These are phyloP conservation scores for Lasiodiplodia sp. DNA, from an alignment of 2,329 filamentous ascomycete genomes.

Conservation along the genomic window DNA sequence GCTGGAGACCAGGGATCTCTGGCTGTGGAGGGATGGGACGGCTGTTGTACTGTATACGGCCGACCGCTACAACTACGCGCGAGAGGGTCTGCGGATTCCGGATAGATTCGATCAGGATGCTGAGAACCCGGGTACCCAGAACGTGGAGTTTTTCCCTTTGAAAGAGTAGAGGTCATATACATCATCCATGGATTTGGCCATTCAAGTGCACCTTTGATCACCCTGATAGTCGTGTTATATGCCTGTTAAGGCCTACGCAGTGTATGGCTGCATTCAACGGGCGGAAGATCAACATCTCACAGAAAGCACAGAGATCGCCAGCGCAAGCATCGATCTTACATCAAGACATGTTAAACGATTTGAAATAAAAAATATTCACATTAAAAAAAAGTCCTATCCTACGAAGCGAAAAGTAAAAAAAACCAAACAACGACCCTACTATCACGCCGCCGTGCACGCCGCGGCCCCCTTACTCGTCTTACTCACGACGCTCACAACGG, in stretches of 20 bases:
- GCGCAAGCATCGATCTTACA: no score
- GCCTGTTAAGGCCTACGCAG: no score
- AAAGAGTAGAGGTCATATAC: neutral
- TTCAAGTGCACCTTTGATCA: no score
- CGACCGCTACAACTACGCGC: neutral
- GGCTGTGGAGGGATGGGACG: conserved; percentile 19
- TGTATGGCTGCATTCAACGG: no score
- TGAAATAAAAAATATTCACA: no score
- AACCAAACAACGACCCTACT: neutral
- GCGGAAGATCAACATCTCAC: no score
- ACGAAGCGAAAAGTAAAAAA: neutral
- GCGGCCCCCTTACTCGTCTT: conserved; percentile 35
- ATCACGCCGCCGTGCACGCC: conserved; percentile 27
- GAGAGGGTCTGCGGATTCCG: conserved; percentile 15
- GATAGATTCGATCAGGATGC: conserved; percentile 19
- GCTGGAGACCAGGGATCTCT: neutral
- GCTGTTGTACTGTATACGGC: neutral
- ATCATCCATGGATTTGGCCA: no score
- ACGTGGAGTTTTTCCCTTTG: neutral
- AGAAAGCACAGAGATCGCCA: no score
- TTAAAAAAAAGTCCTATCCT: no score
- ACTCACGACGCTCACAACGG: conserved; percentile 30
- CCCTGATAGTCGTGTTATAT: no score
- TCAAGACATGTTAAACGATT: no score
- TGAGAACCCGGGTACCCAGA: neutral